phyloP scores from a whole-genome alignment of 1,139 yeast species.

The Pichiaceae sp. region DNA sequence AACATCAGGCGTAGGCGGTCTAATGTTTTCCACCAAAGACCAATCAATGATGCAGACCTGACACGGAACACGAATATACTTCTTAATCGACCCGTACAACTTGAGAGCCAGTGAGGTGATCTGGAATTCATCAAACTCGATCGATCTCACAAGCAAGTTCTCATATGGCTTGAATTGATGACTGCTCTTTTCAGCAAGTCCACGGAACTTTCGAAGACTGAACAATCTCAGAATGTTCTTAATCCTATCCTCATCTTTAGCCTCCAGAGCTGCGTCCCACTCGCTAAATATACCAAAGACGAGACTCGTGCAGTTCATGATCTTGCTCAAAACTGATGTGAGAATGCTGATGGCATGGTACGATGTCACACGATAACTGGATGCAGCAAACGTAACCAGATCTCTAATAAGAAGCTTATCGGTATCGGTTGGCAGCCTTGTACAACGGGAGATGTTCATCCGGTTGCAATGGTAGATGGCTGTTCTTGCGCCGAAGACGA shows the following conservation, averaged over 20 bases:
- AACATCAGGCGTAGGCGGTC: slow-evolving; percentile 51
- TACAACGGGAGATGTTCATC: slow-evolving; percentile 65
- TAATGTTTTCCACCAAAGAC: slow-evolving; percentile 38
- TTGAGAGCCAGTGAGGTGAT: slow-evolving; percentile 44
- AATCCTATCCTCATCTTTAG: slow-evolving; percentile 47
- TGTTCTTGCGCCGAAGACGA: slow-evolving; percentile 69
- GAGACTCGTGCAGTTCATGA: slow-evolving; percentile 58
- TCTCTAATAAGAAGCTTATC: slow-evolving; percentile 64
- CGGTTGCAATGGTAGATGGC: slow-evolving; percentile 73
- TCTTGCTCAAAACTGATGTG: slow-evolving; percentile 62
- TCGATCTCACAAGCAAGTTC: slow-evolving; percentile 30
- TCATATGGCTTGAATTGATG: slow-evolving; percentile 19
- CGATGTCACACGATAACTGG: slow-evolving; percentile 64
- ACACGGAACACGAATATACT: slow-evolving; percentile 49
- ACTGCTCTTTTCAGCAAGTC: slow-evolving; percentile 20
- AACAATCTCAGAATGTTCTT: slow-evolving; percentile 62
- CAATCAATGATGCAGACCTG: slow-evolving; percentile 47
- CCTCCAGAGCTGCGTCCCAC: slow-evolving; percentile 43
- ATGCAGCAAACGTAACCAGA: slow-evolving; percentile 58
- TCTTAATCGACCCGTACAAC: slow-evolving; percentile 39
- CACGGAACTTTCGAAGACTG: slow-evolving; percentile 39
- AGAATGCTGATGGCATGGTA: slow-evolving; percentile 65
- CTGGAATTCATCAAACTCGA: slow-evolving; percentile 49
- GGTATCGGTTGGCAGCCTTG: slow-evolving; percentile 59
- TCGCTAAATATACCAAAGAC: slow-evolving; percentile 45